phyloP scores from a whole-genome alignment of 306 rosid genomes.

The Cucurbita moschata region DNA sequence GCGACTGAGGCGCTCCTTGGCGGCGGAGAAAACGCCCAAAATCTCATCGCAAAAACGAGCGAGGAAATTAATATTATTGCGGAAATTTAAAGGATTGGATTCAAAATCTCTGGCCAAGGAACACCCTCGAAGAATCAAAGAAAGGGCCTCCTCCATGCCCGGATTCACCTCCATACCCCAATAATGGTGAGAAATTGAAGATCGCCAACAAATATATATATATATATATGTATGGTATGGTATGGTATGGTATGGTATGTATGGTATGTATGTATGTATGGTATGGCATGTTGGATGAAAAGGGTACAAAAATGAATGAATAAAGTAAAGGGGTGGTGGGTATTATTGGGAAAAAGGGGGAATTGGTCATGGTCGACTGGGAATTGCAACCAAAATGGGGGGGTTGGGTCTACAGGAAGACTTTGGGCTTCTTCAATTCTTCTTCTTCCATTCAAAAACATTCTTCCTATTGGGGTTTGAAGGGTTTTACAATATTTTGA shows the following conservation, averaged over 20 bases:
- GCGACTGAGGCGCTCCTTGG: constrained; percentile 10
- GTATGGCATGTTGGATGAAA: constrained; percentile 14
- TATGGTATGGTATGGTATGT: neutral
- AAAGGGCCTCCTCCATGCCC: constrained; percentile 30
- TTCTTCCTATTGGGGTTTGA: neutral
- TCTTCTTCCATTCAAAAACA: constrained; percentile 3
- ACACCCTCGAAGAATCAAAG: constrained; percentile 27
- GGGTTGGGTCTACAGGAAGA: constrained; percentile 9
- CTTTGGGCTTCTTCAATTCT: neutral
- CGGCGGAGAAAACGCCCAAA: constrained; percentile 10
- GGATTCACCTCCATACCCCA: neutral
- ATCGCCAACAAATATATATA: neutral
- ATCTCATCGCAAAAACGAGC: constrained; percentile 29
- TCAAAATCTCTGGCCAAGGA: constrained; percentile 26
- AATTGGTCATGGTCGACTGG: constrained; percentile 45
- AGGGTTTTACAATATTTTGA: neutral
- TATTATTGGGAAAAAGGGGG: constrained; percentile 8
- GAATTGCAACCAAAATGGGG: neutral
- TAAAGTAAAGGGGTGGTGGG: neutral
- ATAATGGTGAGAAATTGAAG: neutral
- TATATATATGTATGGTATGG: neutral
- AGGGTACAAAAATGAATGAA: constrained; percentile 12
- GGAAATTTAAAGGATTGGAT: constrained; percentile 18
- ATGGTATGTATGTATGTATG: neutral
- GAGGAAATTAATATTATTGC: constrained; percentile 7